These are phyloP conservation scores for Yamadazyma endophytica DNA, from an alignment of 805 yeast genomes.

Conservation along the genomic window DNA sequence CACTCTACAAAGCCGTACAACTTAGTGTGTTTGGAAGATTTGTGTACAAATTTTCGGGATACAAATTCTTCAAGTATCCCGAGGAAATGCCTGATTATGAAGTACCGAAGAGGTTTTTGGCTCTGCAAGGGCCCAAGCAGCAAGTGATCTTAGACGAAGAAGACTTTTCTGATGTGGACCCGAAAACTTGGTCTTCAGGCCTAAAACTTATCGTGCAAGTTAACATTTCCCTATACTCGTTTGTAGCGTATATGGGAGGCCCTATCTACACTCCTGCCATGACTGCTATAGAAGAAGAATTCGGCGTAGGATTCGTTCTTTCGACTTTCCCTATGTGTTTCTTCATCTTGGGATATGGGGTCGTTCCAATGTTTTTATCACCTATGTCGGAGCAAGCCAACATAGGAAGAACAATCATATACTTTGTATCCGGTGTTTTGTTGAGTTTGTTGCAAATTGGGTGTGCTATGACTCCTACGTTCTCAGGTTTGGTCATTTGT, in stretches of 20 bases:
- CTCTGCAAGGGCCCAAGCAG: conserved; percentile 2
- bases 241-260: conserved; percentile 51
- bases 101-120: conserved; percentile 24
- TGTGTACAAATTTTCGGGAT: conserved; percentile 21
- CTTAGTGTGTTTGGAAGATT: conserved; percentile 18
- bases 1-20: too few species aligned
- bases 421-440: conserved; percentile 41
- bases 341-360: conserved; percentile 57
- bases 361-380: conserved; percentile 56
- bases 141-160: conserved; percentile 27
- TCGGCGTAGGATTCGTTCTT: conserved; percentile 37
- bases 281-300: conserved; percentile 40
- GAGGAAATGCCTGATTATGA: conserved; percentile 27
- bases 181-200: conserved; percentile 48
- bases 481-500: conserved; percentile 47
- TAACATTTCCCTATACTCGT: conserved; percentile 6
- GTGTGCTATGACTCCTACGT: conserved; percentile 46
- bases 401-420: conserved; percentile 51
- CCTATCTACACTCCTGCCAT: conserved; percentile 54
- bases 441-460: conserved; percentile 55
- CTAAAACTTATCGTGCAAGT: conserved; percentile 37
- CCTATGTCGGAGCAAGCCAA: conserved; percentile 55
- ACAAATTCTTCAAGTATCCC: conserved; percentile 17
- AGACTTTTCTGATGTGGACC: conserved; percentile 50
- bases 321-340: conserved; percentile 50